phyloP scores from a whole-genome alignment of 169 alveolate genomes.

The Condylostoma magnum region DNA sequence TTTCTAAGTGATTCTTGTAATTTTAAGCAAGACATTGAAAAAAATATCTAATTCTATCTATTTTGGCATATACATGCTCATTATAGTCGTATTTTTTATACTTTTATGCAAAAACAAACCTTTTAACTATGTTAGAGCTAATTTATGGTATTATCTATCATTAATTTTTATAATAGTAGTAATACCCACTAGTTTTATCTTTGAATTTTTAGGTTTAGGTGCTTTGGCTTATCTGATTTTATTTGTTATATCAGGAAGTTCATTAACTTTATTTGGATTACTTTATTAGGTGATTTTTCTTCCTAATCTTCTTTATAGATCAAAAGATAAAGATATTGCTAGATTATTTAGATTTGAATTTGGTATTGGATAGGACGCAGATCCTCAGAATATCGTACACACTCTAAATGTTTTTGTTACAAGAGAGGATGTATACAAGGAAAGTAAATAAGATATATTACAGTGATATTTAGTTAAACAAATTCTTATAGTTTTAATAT shows the following conservation, averaged over 20 bases:
- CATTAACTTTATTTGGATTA: too few species aligned
- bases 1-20: not conserved
- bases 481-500: too few species aligned
- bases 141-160: not conserved
- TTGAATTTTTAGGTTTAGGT: not conserved
- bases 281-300: not conserved
- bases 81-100: not conserved
- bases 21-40: not conserved
- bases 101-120: not conserved
- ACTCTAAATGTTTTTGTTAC: too few species aligned
- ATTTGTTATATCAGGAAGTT: not conserved
- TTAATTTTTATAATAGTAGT: not conserved
- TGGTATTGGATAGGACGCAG: too few species aligned
- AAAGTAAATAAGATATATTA: too few species aligned
- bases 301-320: not conserved
- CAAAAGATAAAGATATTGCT: not conserved
- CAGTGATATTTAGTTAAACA: too few species aligned
- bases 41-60: not conserved
- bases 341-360: not conserved
- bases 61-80: not conserved
- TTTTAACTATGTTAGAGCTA: not conserved
- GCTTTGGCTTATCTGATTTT: not conserved
- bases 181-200: not conserved
- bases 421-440: too few species aligned
- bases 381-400: too few species aligned